phyloP scores from a whole-genome alignment of 2,329 filamentous ascomycete genomes.

The Stagonosporopsis rhizophila region DNA sequence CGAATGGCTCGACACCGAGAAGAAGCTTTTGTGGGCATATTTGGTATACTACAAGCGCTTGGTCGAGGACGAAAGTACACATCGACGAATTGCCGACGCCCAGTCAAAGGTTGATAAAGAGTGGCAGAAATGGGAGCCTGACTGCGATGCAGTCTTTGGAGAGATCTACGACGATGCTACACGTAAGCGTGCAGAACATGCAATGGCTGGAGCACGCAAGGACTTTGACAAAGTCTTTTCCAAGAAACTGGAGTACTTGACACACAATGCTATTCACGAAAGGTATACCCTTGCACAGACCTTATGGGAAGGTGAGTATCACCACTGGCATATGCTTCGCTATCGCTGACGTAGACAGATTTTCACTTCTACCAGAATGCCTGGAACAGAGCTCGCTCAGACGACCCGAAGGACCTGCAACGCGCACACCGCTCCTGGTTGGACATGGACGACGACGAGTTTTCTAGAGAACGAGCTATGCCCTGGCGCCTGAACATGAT shows the following conservation, averaged over 20 bases:
- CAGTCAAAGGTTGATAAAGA: not conserved
- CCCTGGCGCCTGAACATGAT: constrained; percentile 3
- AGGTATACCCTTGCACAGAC: not conserved
- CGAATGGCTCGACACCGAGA: not conserved
- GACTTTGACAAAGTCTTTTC: not conserved
- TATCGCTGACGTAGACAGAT: not conserved
- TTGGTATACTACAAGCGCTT: not conserved
- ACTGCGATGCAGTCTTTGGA: not conserved
- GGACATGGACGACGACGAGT: too few relatives aligned
- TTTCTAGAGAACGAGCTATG: not conserved
- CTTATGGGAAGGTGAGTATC: not conserved
- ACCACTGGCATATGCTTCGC: too few relatives aligned
- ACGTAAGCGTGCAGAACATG: not conserved
- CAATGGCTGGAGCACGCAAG: not conserved
- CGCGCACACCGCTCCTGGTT: not conserved
- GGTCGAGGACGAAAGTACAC: not conserved
- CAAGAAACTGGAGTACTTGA: too few relatives aligned
- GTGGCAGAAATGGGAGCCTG: not conserved
- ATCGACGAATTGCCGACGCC: too few relatives aligned
- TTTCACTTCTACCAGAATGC: constrained; percentile 3
- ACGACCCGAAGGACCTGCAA: not conserved
- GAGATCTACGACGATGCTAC: not conserved
- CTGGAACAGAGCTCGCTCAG: not conserved
- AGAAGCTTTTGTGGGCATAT: not conserved
- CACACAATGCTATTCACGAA: too few relatives aligned